Evolutionary conservation across 768 basidiomycete genomes (phyloP).

Genomic region (Amanita phalloides): DNA sequence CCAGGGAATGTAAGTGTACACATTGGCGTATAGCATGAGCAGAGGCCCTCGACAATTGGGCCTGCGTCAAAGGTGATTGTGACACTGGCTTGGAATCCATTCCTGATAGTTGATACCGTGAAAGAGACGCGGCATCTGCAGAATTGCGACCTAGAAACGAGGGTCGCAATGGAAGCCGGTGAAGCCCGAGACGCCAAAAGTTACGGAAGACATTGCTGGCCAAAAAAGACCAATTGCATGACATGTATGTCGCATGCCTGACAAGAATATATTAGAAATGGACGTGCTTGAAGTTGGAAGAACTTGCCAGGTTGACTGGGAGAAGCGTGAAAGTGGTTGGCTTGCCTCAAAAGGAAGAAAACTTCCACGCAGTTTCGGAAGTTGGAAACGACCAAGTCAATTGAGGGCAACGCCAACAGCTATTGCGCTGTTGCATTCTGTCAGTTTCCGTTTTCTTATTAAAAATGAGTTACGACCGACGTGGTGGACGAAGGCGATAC

Average conservation of each 20-base stretch:
- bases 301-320: slow-evolving; percentile 9
- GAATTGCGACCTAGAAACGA: not conserved
- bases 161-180: not conserved
- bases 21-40: slow-evolving; percentile 41
- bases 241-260: slow-evolving; percentile 61
- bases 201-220: slow-evolving; percentile 30
- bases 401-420: not conserved
- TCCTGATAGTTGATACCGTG: not conserved
- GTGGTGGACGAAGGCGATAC: slow-evolving; percentile 35
- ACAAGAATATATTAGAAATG: slow-evolving; percentile 2
- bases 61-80: not conserved
- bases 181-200: not conserved
- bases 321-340: not conserved
- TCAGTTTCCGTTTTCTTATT: slow-evolving; percentile 11
- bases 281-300: not conserved
- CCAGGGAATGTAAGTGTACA: slow-evolving; percentile 27
- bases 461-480: slow-evolving; percentile 51
- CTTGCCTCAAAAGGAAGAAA: not conserved
- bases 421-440: not conserved
- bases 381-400: not conserved
- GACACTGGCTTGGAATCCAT: not conserved
- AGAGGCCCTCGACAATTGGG: slow-evolving; percentile 21
- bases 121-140: not conserved
- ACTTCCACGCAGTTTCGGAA: not conserved
- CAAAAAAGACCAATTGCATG: slow-evolving; percentile 49